Percentiles rank a stretch among this genome's conserved stretches.
Evolutionary conservation across 2,329 filamentous ascomycete species (phyloP).

Genomic region (Botrytis galanthina): DNA sequence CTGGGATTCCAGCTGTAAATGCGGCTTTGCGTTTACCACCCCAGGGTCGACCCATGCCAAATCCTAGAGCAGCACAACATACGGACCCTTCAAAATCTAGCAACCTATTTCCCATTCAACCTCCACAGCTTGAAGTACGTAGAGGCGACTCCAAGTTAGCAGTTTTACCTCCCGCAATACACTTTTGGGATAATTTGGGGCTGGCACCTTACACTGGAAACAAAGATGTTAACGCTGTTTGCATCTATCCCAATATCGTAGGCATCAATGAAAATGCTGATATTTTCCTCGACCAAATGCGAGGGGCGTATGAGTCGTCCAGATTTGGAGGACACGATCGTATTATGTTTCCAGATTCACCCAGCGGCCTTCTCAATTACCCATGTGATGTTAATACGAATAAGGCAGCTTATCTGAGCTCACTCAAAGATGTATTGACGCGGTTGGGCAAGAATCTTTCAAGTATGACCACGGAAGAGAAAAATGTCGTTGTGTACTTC

Average conservation of each 20-base stretch:
- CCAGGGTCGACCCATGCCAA: slow-evolving; percentile 31
- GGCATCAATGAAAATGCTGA: slow-evolving; percentile 60
- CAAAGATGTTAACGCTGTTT: slow-evolving; percentile 70
- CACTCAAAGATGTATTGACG: slow-evolving; percentile 35
- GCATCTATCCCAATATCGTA: slow-evolving; percentile 65
- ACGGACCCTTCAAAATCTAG: slow-evolving; percentile 43
- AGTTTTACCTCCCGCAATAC: slow-evolving; percentile 68
- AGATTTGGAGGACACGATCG: slow-evolving; percentile 65
- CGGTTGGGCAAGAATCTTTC: slow-evolving; percentile 37
- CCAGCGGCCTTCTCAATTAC: slow-evolving; percentile 35
- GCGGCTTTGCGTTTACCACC: slow-evolving; percentile 49
- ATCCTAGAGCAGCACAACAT: slow-evolving; percentile 27
- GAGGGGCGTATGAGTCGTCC: slow-evolving; percentile 69
- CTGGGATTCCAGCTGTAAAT: slow-evolving; percentile 54
- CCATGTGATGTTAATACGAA: slow-evolving; percentile 30
- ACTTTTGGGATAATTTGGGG: slow-evolving; percentile 80
- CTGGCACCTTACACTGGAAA: slow-evolving; percentile 67
- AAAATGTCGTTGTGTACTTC: slow-evolving; percentile 74
- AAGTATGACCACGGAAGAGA: slow-evolving; percentile 38
- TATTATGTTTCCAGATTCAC: slow-evolving; percentile 41
- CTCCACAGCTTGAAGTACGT: slow-evolving; percentile 70
- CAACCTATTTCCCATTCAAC: slow-evolving; percentile 60
- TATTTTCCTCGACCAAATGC: slow-evolving; percentile 65
- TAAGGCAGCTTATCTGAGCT: slow-evolving; percentile 27
- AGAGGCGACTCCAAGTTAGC: slow-evolving; percentile 68